Percentiles rank a stretch among this genome's conserved stretches.
These are phyloP conservation scores for Wallacemonas sp. DNA, from an alignment of 208 protist species.

Conservation along the genomic window DNA sequence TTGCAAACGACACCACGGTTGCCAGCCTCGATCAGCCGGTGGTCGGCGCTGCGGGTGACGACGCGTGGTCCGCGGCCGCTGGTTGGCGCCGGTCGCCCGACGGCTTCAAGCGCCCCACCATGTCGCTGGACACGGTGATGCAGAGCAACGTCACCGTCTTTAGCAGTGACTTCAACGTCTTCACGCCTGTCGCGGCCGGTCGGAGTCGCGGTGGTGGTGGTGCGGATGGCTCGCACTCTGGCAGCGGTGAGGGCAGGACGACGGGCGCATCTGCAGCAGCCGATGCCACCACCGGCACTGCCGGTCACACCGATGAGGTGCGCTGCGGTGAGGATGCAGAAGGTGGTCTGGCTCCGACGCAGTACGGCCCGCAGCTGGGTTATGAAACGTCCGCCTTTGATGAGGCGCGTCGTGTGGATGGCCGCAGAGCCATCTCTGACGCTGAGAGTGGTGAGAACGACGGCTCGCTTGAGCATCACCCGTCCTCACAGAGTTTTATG, in stretches of 20 bases:
- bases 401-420: background rate
- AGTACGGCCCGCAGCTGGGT: too few species aligned
- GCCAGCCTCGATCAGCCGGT: background rate
- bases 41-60: background rate
- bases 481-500: conserved; percentile 8
- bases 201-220: background rate
- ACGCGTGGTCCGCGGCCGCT: background rate
- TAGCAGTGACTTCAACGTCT: conserved; percentile 6
- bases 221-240: background rate
- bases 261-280: background rate
- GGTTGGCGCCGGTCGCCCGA: background rate
- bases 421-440: background rate
- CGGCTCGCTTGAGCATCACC: background rate
- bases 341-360: too few species aligned
- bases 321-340: too few species aligned
- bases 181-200: background rate
- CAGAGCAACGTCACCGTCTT: background rate
- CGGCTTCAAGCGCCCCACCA: background rate
- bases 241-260: background rate
- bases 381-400: background rate
- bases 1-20: background rate
- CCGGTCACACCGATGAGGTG: too few species aligned
- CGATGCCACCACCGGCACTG: background rate
- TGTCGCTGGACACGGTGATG: background rate
- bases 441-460: background rate